A percentile compares a stretch with the other conserved stretches of the same genome.
Evolutionary conservation across 2,329 filamentous ascomycete genomes (phyloP).

Genomic region (Scedosporium minutisporum): DNA sequence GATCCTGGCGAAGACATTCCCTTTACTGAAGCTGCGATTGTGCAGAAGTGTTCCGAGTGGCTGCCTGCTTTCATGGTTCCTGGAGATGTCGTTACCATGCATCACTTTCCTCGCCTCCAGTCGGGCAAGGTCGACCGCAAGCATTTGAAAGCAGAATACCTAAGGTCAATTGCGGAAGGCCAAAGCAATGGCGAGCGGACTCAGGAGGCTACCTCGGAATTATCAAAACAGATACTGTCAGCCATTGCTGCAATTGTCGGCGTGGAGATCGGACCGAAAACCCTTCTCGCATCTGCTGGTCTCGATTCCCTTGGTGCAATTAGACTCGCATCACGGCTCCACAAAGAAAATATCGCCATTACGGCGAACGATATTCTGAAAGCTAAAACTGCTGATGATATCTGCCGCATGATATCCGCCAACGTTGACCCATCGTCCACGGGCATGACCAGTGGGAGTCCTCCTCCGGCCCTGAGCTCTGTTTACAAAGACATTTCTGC

Average conservation of each 20-base stretch:
- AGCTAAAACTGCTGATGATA: constrained; percentile 30
- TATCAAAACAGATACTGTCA: constrained; percentile 21
- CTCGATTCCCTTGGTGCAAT: constrained; percentile 51
- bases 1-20: constrained; percentile 23
- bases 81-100: constrained; percentile 55
- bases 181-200: not conserved
- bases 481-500: not conserved
- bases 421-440: not conserved
- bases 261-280: constrained; percentile 22
- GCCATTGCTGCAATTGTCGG: constrained; percentile 32
- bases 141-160: constrained; percentile 44
- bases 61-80: constrained; percentile 79
- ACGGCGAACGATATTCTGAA: constrained; percentile 54
- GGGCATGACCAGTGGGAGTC: not conserved
- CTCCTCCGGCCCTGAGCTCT: not conserved
- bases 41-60: constrained; percentile 59
- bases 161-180: constrained; percentile 8
- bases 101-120: constrained; percentile 61
- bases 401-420: not conserved
- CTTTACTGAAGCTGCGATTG: constrained; percentile 30
- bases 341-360: constrained; percentile 43
- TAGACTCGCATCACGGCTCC: constrained; percentile 51
- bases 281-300: constrained; percentile 42
- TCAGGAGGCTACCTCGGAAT: not conserved
- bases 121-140: constrained; percentile 79